Evolutionary conservation across 306 rosid genomes (phyloP).

Genomic region (Sicyos baderoa): DNA sequence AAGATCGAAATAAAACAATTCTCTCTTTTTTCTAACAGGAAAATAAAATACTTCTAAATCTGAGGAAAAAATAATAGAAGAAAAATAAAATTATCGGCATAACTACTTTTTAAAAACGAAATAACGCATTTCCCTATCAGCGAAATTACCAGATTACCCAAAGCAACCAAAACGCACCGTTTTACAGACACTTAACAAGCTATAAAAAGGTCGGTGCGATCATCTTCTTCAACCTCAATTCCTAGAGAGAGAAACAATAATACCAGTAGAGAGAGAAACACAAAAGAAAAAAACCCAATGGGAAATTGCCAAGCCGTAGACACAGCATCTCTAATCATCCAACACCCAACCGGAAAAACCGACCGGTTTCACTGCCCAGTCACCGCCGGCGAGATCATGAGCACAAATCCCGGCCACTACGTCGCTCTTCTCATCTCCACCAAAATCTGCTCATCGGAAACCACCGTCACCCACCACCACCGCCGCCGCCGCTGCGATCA

Average conservation of each 20-base stretch:
- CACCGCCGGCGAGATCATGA: slow-evolving; percentile 73
- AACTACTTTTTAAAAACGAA: not conserved
- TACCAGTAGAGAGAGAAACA: slow-evolving; percentile 40
- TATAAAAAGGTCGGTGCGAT: slow-evolving; percentile 14
- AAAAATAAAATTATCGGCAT: no score
- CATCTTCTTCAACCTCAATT: not conserved
- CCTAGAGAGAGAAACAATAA: slow-evolving; percentile 12
- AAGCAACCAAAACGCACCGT: not conserved
- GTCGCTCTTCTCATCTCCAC: slow-evolving; percentile 92
- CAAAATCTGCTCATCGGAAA: slow-evolving; percentile 46
- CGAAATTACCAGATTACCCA: not conserved
- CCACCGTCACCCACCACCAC: not conserved
- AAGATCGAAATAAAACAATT: no score
- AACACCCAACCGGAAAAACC: slow-evolving; percentile 74
- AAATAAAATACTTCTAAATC: no score
- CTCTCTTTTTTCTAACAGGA: no score
- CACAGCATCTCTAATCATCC: slow-evolving; percentile 68
- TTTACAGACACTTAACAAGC: not conserved
- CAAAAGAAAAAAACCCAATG: slow-evolving; percentile 29
- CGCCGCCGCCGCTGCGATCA: not conserved
- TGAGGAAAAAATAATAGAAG: no score
- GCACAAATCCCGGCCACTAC: slow-evolving; percentile 75
- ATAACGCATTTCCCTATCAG: not conserved
- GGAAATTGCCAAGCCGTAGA: slow-evolving; percentile 95
- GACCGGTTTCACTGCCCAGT: slow-evolving; percentile 63